Conservation (phyloP, 306 rosid genomes). For the Hippophae gyantsensis region DNA sequence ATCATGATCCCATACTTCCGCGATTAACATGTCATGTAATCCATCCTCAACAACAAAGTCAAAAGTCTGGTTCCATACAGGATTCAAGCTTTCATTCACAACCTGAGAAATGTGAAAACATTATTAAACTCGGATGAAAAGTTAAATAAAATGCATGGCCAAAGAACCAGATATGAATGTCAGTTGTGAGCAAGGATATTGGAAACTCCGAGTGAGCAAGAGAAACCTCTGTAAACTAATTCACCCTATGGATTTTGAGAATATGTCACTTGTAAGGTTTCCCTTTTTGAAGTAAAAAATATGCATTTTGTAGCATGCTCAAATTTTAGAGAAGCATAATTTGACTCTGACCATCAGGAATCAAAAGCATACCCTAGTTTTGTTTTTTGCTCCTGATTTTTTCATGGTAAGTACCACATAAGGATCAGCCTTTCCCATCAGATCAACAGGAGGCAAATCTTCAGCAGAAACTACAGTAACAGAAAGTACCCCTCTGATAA, state of each 20-base stretch:
- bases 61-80: slow-evolving; percentile 95
- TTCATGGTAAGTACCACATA: slow-evolving; percentile 72
- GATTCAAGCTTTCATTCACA: slow-evolving; percentile 80
- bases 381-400: slow-evolving; percentile 70
- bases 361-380: slow-evolving; percentile 66
- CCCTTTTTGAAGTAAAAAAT: too few relatives aligned
- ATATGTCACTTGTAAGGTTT: too few relatives aligned
- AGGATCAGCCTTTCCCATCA: slow-evolving; percentile 93
- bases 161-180: too few relatives aligned
- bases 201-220: too few relatives aligned
- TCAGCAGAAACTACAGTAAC: slow-evolving; percentile 86
- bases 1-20: slow-evolving; percentile 91
- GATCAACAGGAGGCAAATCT: slow-evolving; percentile 77
- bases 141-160: neutral
- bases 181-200: too few relatives aligned
- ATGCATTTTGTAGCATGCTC: too few relatives aligned
- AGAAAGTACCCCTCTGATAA: slow-evolving; percentile 83
- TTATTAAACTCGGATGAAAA: slow-evolving; percentile 6
- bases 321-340: neutral
- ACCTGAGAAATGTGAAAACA: slow-evolving; percentile 45
- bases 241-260: too few relatives aligned
- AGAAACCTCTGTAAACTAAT: too few relatives aligned
- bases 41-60: slow-evolving; percentile 97
- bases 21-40: slow-evolving; percentile 81
- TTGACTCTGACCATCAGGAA: neutral